Evolutionary conservation across 2,329 filamentous ascomycete genomes (phyloP).

Genomic region (Dactylellina cionopaga): DNA sequence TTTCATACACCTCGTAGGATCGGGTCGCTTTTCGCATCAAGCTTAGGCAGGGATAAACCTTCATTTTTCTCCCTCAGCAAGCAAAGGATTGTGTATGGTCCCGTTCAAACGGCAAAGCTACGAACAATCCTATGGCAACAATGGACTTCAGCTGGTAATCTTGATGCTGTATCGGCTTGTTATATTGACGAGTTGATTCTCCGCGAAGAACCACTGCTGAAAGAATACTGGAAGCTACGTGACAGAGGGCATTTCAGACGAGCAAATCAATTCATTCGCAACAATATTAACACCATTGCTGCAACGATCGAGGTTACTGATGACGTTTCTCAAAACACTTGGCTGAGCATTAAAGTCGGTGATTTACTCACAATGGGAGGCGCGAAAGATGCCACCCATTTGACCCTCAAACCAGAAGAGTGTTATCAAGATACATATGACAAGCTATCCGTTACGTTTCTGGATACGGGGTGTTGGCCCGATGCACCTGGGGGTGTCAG

Average conservation of each 20-base stretch:
- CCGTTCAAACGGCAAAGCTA: constrained; percentile 64
- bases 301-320: constrained; percentile 61
- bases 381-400: constrained; percentile 62
- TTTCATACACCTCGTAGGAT: constrained; percentile 57
- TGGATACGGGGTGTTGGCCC: constrained; percentile 67
- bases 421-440: constrained; percentile 64
- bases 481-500: constrained; percentile 68
- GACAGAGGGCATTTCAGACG: constrained; percentile 61
- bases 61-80: constrained; percentile 53
- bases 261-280: constrained; percentile 63
- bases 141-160: constrained; percentile 63
- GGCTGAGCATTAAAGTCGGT: constrained; percentile 61
- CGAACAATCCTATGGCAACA: constrained; percentile 66
- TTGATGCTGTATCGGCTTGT: constrained; percentile 65
- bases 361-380: constrained; percentile 63
- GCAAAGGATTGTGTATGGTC: constrained; percentile 58
- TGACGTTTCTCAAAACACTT: constrained; percentile 61
- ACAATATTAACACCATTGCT: constrained; percentile 60
- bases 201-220: constrained; percentile 61
- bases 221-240: constrained; percentile 61
- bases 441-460: constrained; percentile 66
- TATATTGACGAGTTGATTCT: constrained; percentile 66
- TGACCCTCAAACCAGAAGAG: constrained; percentile 61
- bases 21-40: constrained; percentile 24
- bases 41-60: constrained; percentile 8